Percentiles rank a stretch among this genome's conserved stretches.
Evolutionary conservation across 2,329 filamentous ascomycete species (phyloP).

Genomic region (Verticillium alfalfae): DNA sequence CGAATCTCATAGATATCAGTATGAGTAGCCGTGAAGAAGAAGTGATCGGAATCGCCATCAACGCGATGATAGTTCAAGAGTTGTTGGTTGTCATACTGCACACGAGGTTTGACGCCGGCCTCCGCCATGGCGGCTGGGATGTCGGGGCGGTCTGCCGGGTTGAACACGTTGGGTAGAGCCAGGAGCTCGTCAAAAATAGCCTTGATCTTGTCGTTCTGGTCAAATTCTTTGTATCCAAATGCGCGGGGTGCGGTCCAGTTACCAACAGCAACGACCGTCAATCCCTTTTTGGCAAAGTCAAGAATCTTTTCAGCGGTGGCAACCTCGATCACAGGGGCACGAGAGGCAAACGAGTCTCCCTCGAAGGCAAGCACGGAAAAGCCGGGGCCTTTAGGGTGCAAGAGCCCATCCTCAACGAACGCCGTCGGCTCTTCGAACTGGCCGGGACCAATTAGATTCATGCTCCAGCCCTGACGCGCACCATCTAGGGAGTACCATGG

Average conservation of each 20-base stretch:
- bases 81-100: conserved; percentile 5
- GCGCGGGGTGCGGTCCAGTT: conserved; percentile 1
- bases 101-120: conserved; percentile 1
- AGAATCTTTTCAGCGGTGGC: conserved; percentile 2
- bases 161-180: conserved; percentile 3
- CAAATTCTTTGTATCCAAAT: conserved; percentile 1
- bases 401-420: neutral
- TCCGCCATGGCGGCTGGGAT: conserved; percentile 1
- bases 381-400: neutral
- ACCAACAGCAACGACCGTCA: neutral
- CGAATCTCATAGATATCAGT: conserved; percentile 6
- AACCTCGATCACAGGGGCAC: conserved; percentile 1
- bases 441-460: conserved; percentile 5
- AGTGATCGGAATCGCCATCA: conserved; percentile 8
- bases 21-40: conserved; percentile 4
- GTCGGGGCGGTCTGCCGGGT: conserved; percentile 2
- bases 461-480: conserved; percentile 4
- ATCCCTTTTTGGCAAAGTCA: conserved; percentile 2
- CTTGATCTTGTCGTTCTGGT: conserved; percentile 3
- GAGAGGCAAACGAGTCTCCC: conserved; percentile 1
- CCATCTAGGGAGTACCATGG: conserved; percentile 1
- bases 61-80: conserved; percentile 7
- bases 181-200: conserved; percentile 5
- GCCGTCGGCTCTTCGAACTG: conserved; percentile 7
- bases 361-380: conserved; percentile 2